phyloP scores from a whole-genome alignment of 331 rosid species.

The Quercus lobata region DNA sequence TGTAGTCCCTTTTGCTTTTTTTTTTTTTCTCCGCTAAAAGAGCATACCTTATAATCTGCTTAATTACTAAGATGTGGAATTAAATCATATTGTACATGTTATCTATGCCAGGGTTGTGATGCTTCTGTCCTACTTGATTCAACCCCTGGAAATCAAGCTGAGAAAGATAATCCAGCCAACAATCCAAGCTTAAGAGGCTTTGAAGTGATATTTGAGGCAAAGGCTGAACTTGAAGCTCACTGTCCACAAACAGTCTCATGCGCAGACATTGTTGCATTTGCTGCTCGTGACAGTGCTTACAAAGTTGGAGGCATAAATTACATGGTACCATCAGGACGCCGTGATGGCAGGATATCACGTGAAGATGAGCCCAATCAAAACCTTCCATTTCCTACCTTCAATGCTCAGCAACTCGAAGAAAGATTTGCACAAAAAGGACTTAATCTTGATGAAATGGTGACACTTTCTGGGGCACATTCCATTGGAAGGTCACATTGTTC shows the following conservation, averaged over 20 bases:
- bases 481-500: neutral
- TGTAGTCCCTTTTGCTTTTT: too few relatives aligned
- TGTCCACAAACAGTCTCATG: neutral
- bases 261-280: neutral
- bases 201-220: neutral
- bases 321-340: constrained; percentile 38
- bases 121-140: neutral
- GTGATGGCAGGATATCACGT: constrained; percentile 33
- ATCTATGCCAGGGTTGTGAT: neutral
- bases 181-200: too few relatives aligned
- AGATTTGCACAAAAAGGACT: neutral
- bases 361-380: neutral
- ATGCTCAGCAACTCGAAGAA: neutral
- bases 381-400: constrained; percentile 11
- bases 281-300: constrained; percentile 28
- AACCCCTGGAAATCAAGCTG: too few relatives aligned
- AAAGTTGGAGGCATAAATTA: constrained; percentile 40
- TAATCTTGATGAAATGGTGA: constrained; percentile 18
- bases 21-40: too few relatives aligned
- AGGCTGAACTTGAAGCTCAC: neutral
- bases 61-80: too few relatives aligned
- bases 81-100: neutral
- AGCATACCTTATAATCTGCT: too few relatives aligned
- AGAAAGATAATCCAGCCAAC: too few relatives aligned
- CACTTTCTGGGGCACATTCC: constrained; percentile 9